Evolutionary conservation across 352 stramenopile species (phyloP), one percentile per base, ranked within the genome.

Genomic region (Hyaloperonospora brassicae): DNA sequence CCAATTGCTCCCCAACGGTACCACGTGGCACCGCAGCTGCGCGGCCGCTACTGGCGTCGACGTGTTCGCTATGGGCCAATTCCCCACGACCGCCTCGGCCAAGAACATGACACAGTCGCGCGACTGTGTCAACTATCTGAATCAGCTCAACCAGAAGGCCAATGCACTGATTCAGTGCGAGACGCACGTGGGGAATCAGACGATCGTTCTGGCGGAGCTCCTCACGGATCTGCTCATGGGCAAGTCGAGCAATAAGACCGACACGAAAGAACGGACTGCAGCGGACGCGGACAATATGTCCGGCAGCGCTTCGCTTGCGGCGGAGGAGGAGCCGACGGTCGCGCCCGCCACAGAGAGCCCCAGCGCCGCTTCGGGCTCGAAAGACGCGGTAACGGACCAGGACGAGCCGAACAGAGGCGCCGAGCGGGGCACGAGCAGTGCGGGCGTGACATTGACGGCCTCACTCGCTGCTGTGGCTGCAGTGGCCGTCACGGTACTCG

Each of bases 101-200:
- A 40, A 77, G 44, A 64, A 52, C 34, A 57, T 87, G 34, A 66
- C 68, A 27, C 65, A 69, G 54, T 73, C 68, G 30, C 68, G 66
- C 39, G 73, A 70, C 50, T 87, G 77, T 62, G 76, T 80, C 23
- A 75, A 83, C 39, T 86, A 76, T 55, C 36, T 85, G 55, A 87
- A 87, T 65, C 77, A 87, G 59, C 65, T 87, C 44, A 84, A 74
- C 61, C 49, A 81, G 49, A 34, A 68, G 43, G 77, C 77, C 54
- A 87, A 87, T 64, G 27, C 48, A 38, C 48, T 66, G 21, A 85
- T 83, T 49, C 64, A 78, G 41, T 87, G 77, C 51, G 66, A 79
- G 22, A 53, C 69, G 47, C 31, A 57, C 39, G 53, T 87, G 40
- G 62, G 61, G 38, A 61, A 66, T 46, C 48, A 70, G 22, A 68